Conservation (phyloP, 352 stramenopile species). For the Phytophthora quininea region DNA sequence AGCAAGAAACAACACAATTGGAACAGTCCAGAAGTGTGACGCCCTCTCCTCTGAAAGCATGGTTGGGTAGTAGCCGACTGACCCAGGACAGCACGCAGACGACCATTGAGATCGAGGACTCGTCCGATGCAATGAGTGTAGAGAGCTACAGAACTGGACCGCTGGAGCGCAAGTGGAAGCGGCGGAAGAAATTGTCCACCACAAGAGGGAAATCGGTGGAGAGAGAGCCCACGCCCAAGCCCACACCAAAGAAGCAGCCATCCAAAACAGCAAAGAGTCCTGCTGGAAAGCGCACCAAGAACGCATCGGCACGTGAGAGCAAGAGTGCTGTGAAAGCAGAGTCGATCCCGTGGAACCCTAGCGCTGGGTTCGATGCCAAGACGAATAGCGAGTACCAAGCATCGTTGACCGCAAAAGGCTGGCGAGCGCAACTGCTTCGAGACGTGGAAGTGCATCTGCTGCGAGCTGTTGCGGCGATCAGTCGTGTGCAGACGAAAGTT, state of each 20-base stretch:
- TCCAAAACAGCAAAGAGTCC: slow-evolving; percentile 7
- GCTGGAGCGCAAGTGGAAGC: slow-evolving; percentile 37
- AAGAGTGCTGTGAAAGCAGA: not conserved
- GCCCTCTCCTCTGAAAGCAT: not conserved
- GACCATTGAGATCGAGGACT: not conserved
- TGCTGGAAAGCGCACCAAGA: not conserved
- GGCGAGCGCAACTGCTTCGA: slow-evolving; percentile 34
- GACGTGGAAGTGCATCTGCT: slow-evolving; percentile 41
- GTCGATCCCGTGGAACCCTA: not conserved
- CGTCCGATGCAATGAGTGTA: not conserved
- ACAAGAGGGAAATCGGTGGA: slow-evolving; percentile 16
- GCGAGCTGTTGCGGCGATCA: slow-evolving; percentile 24
- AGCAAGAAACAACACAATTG: not conserved
- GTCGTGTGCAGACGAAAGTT: slow-evolving; percentile 14
- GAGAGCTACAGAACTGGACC: not conserved
- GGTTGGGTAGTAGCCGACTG: not conserved
- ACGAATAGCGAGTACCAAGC: slow-evolving; percentile 23
- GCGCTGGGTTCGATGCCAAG: not conserved
- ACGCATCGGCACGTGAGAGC: not conserved
- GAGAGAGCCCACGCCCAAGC: slow-evolving; percentile 10
- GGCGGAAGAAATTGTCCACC: slow-evolving; percentile 43
- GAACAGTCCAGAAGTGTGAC: not conserved
- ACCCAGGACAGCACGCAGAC: not conserved
- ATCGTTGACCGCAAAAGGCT: slow-evolving; percentile 31
- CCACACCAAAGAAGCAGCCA: slow-evolving; percentile 2